Evolutionary conservation across 2,329 filamentous ascomycete species (phyloP), one percentile per base, ranked within the genome.

Genomic region (Dothideomycetidae sp.): DNA sequence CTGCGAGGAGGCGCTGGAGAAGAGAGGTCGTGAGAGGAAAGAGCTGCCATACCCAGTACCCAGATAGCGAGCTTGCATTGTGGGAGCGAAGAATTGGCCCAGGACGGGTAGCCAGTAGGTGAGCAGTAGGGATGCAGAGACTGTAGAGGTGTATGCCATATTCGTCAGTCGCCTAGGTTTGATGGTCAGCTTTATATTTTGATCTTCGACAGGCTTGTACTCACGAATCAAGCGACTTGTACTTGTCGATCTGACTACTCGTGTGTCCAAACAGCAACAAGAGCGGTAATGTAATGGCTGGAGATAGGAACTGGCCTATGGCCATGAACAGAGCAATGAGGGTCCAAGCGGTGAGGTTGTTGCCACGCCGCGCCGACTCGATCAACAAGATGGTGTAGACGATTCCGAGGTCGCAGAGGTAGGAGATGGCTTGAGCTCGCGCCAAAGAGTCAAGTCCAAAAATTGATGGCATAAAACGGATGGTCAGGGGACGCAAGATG

Each of bases 251-350:
- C 5, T 54, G 50, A 14, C 48, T 50, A 33, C 50, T 49, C 3
- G 58, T 39, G 34, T 57, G 60, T 37, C 58, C 54, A 21, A 59
- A 43, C 42, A 57, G 59, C 42, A 49, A 60, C 46, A 56, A 62
- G 15, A 59, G 33, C 3, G 58, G 56, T 1, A 50, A 52, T 1
- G 56, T 36, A 18, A 54, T 42, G 9, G 52, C 58, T 10, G 56
- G 44, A 3, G 56, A 53, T 13, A 48, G 44, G n/a, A 49, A 31
- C 33, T 58, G 53, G 1, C 46, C 48, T 26, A 55, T 46, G 9
- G 54, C n/a, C 36, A 7, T 2, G 14, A 15, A 7, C 11, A 47
- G 33, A 33, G 44, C 34, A n/a, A 48, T 44, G 29, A 43, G n/a
- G n/a, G n/a, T n/a, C n/a, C n/a, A n/a, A n/a, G n/a, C 34, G 5